Evolutionary conservation across 2,329 filamentous ascomycete genomes (phyloP), one percentile per base, ranked within the genome.

Genomic region (Cladosporium sp.): DNA sequence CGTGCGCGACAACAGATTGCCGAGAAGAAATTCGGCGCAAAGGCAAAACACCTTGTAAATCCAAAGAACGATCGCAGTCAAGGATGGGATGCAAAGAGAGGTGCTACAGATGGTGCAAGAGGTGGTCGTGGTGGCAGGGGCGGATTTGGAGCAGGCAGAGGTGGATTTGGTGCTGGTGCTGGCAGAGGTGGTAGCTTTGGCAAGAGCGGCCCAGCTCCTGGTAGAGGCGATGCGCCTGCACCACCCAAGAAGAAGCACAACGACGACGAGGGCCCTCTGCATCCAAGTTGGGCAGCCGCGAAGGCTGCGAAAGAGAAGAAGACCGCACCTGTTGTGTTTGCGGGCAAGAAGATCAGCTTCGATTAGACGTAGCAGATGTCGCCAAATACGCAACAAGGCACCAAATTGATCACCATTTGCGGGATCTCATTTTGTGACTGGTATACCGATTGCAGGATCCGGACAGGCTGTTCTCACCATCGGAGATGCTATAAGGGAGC

Each of bases 21-120:
- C 78, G 89, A 93, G 76, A 87, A 90, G 76, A 93, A 92, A 70
- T 93, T 82, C 71, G 89, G 89, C 51, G 78, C 81, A 14, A 80
- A 82, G 62, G 90, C 90, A 1, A 88, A 86, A 65, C 89, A 92
- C 67, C 51, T 86, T 3, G 72, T 86, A 43, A 78, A 79, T 11
- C 67, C 76, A 60, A 64, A 70, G 51, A 64, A 62, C 30, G 66
- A 68, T 40, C 74, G 79, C 43, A 79, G 84, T 64, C 72, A 73
- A 37, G 84, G 82, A 1, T 87, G 84, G 83, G 84, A 87, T 72
- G 65, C 77, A 5, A 80, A 82, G 60, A 74, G 78, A 34, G 85
- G 84, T 9, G 84, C 84, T n/a, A 69, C 68, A 17, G 67, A 66
- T 52, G 60, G 60, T 58, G 47, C 36, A 3, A 20, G 49, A 30